A percentile compares a stretch with the other conserved stretches of the same genome.
phyloP scores from a whole-genome alignment of 1,284 basidiomycete genomes.

The Tylopilus sp. region DNA sequence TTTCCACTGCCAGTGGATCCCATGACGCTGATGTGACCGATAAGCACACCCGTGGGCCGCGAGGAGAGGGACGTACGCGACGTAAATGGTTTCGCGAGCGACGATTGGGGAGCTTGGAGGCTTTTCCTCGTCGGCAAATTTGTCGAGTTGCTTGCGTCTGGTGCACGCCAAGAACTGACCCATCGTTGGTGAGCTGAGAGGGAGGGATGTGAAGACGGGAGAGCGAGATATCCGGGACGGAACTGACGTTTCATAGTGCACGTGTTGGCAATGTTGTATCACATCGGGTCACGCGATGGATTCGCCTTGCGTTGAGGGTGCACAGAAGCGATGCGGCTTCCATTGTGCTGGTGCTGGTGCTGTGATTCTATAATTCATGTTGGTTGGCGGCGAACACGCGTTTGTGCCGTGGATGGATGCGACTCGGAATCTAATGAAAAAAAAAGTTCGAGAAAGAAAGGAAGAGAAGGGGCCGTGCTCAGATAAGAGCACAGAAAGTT shows the following conservation, averaged over 20 bases:
- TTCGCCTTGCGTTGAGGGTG: slow-evolving; percentile 29
- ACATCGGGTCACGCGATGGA: slow-evolving; percentile 30
- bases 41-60: slow-evolving; percentile 22
- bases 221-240: slow-evolving; percentile 30
- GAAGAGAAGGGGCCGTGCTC: background rate
- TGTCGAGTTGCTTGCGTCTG: slow-evolving; percentile 30
- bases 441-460: slow-evolving; percentile 11
- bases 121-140: slow-evolving; percentile 32
- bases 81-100: slow-evolving; percentile 30
- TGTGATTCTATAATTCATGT: slow-evolving; percentile 24
- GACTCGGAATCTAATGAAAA: slow-evolving; percentile 13
- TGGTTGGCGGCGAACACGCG: slow-evolving; percentile 25
- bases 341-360: slow-evolving; percentile 16
- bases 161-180: slow-evolving; percentile 31
- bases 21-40: slow-evolving; percentile 35
- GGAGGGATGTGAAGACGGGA: slow-evolving; percentile 14
- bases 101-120: slow-evolving; percentile 11
- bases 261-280: slow-evolving; percentile 33
- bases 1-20: slow-evolving; percentile 37
- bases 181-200: slow-evolving; percentile 24
- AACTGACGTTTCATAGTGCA: slow-evolving; percentile 28
- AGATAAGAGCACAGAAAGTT: slow-evolving; percentile 27
- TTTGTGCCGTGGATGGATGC: slow-evolving; percentile 21
- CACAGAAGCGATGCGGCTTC: slow-evolving; percentile 26
- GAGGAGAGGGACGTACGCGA: slow-evolving; percentile 24